phyloP scores from a whole-genome alignment of 768 basidiomycete species.

The Nevesoporus exiguus region DNA sequence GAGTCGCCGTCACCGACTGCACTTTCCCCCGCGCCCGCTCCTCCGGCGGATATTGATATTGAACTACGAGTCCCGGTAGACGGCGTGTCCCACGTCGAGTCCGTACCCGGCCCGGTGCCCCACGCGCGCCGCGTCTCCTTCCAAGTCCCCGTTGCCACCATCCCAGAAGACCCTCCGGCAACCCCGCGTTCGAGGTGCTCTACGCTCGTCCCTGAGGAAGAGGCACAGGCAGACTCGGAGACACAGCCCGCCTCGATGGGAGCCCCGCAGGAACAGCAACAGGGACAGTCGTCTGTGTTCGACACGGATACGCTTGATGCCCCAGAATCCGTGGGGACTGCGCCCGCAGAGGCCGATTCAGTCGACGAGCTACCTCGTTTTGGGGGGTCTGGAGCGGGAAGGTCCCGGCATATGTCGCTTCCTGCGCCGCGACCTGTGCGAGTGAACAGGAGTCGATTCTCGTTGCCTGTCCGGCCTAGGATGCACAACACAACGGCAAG shows the following conservation, averaged over 20 bases:
- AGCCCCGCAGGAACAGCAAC: too few species aligned
- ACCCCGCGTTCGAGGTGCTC: constrained; percentile 12
- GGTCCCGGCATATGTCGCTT: constrained; percentile 11
- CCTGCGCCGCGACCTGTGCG: constrained; percentile 8
- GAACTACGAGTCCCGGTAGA: neutral
- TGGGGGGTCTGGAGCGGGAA: neutral
- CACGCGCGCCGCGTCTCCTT: constrained; percentile 5
- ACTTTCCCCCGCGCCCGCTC: neutral
- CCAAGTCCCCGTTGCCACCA: neutral
- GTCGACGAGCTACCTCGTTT: neutral
- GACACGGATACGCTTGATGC: neutral
- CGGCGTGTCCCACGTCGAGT: neutral
- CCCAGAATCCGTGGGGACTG: neutral
- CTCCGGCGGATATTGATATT: neutral
- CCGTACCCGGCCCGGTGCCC: neutral
- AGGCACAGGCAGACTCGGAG: neutral
- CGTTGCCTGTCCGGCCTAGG: constrained; percentile 10
- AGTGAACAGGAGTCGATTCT: constrained; percentile 12
- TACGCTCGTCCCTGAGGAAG: constrained; percentile 6
- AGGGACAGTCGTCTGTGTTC: neutral
- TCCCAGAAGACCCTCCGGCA: neutral
- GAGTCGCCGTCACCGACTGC: neutral
- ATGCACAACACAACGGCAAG: neutral
- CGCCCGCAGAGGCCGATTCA: neutral
- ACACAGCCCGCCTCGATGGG: too few species aligned